Evolutionary conservation across 345 rosid genomes (phyloP), one percentile per base, ranked within the genome.

Genomic region (Bretschneidera sinensis): DNA sequence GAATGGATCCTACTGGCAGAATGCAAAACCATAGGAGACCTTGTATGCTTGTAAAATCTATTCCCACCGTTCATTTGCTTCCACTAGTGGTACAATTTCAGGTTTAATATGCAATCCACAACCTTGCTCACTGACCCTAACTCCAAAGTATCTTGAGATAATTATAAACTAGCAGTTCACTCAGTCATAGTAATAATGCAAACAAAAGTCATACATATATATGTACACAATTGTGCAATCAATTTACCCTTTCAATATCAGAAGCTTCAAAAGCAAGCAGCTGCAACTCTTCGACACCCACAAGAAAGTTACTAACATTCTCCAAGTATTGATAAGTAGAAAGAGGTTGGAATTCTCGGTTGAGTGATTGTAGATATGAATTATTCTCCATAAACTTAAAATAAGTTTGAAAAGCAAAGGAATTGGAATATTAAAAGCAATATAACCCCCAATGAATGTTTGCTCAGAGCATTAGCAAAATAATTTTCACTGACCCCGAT

Each of bases 211-310:
- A 45, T n/a, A n/a, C n/a, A n/a, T n/a, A n/a, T n/a, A n/a, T n/a
- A n/a, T 39, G 55, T 24, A 6, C 1, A 54, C 9, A 33, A 2
- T 17, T 11, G 8, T 21, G 0, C 39, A 66, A 48, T 48, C 28
- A 24, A 43, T 24, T 71, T 71, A 87, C 98, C 89, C 89, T 92
- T 71, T 87, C 97, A 21, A 92, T 85, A 85, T 89, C 95, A 69
- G 94, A 85, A 76, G 98, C 97, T 81, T 87, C 92, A 68, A 92
- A 92, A 54, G 87, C 87, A 20, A 92, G 87, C 54, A 92, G 78
- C 68, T 82, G 89, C 70, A 92, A 73, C 54, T 83, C 89, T 59
- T 89, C 81, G 20, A 92, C 59, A 17, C 96, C 90, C 60, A 89
- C 83, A 34, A 92, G 78, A 76, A 92, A 89, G 66, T 92, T 92